Evolutionary conservation across 2,329 filamentous ascomycete species (phyloP), one percentile per base, ranked within the genome.

Genomic region (Fusarium zealandicum): DNA sequence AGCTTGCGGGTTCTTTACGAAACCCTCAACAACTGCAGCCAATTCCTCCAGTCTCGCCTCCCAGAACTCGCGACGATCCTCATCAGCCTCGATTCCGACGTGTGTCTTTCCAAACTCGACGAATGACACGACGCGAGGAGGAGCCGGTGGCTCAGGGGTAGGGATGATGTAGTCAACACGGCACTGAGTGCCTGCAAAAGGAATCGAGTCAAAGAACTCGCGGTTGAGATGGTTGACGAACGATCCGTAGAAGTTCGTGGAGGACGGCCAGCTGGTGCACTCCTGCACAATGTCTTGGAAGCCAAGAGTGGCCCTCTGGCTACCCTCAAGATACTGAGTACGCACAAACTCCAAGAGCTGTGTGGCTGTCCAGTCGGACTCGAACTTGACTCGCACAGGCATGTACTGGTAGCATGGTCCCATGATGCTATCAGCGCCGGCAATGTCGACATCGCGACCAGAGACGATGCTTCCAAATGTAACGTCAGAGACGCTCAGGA

Each of bases 371-470:
- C 64, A 69, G 17, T 39, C 31, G 14, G 54, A 22, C 31, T 61
- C 52, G 6, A 70, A 64, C 36, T 46, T 58, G 49, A 70, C 65
- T n/a, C 67, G 59, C 8, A 70, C 55, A 1, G 67, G 67, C 40
- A 67, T 68, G 54, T 69, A 70, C 18, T 70, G 67, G 31, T 70
- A 70, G 51, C 67, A 70, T 1, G 67, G 66, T 0, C 67, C 68
- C 65, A 70, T 67, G 32, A 68, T 57, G 25, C 49, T 48, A 14
- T 69, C 66, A 25, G 65, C 52, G 4, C 63, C 65, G 0, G 50
- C 3, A 5, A 69, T 32, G 10, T 66, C 53, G 16, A 67, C 33
- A 36, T 61, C 62, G 9, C 67, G 67, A 3, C 67, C 67, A 4
- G 67, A 69, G 1, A 69, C 66, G 20, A 70, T 69, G 3, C 66